phyloP scores from a whole-genome alignment of 2,329 filamentous ascomycete species.

The Aspergillus ruber region DNA sequence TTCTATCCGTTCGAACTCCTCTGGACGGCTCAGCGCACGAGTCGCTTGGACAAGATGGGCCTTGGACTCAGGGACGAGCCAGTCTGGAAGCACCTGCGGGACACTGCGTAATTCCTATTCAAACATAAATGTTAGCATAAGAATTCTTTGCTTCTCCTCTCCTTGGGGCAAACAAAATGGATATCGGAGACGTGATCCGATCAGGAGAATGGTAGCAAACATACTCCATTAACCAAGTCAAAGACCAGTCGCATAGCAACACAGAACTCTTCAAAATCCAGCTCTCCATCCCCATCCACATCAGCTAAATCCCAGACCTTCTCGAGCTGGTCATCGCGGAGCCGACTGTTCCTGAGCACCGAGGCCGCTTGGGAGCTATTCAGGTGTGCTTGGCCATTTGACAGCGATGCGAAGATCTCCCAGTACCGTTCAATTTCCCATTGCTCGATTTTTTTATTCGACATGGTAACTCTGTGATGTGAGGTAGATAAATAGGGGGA shows the following conservation, averaged over 20 bases:
- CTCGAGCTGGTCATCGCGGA: constrained; percentile 81
- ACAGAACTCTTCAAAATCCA: constrained; percentile 99
- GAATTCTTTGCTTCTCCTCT: background rate
- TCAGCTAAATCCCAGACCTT: constrained; percentile 95
- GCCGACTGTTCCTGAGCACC: constrained; percentile 66
- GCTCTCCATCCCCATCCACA: constrained; percentile 91
- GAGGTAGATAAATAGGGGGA: background rate
- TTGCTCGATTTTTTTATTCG: constrained; percentile 56
- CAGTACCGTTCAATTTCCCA: constrained; percentile 72
- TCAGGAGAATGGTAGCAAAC: constrained; percentile 20
- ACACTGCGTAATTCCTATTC: constrained; percentile 79
- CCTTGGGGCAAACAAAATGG: background rate
- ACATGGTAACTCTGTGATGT: constrained; percentile 22
- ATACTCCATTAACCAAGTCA: constrained; percentile 88
- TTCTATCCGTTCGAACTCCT: constrained; percentile 77
- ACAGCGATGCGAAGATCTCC: constrained; percentile 69
- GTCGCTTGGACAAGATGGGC: constrained; percentile 80
- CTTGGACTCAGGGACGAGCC: constrained; percentile 94
- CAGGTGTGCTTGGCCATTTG: constrained; percentile 58
- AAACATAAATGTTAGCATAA: constrained; percentile 4
- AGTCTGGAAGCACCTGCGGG: constrained; percentile 79
- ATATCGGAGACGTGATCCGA: background rate
- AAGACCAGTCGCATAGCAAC: constrained; percentile 98
- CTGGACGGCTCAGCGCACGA: constrained; percentile 69
- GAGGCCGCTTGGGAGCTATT: constrained; percentile 64